Base-by-base conservation (phyloP, 495 filamentous ascomycete genomes). In the Aspergillus nidulans region DNA sequence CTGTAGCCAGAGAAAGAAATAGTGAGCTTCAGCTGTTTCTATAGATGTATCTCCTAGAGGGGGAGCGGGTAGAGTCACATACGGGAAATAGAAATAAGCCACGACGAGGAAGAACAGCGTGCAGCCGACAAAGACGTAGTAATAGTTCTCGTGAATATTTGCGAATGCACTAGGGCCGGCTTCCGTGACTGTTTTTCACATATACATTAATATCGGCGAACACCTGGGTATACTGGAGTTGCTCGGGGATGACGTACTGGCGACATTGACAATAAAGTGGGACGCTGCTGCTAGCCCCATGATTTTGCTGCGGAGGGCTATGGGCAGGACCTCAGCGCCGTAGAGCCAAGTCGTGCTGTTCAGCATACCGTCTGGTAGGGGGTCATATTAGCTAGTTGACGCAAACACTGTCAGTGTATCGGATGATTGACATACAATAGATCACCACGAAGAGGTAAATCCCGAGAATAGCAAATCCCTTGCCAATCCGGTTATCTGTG, bases 311-410 rank as follows among this genome's bases (percentile, higher is more conserved):
- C 81, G 74, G 36, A 83, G 67, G 10, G 71, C 72, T 16, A 83
- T 77, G 1, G 81, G 81, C 1, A 84, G 62, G 18, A 84, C 77
- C 62, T 84, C 81, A 24, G 81, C 78, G 12, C 80, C 81, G 55
- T 84, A 84, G 0, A 83, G 63, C 81, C 81, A 84, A 6, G 81
- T 83, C 8, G 79, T 82, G 56, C 73, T 78, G 69, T 83, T 83
- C 13, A 84, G 72, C 72, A 82, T 77, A 28, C 76, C 77, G 54
- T 84, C 78, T 80, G 43, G 15, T n/a, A 45, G 30, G 30, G 19
- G 1, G 18, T 4, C 19, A 53, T n/a, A 16, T 56, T 43, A 52
- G 36, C 19, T 36, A 10, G 28, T 10, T 30, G 20, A 12, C 4
- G 38, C 13, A 12, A 1, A 7, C 30, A 12, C 26, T 16, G 20